Base-by-base conservation (phyloP, 306 rosid species). In the Parietaria judaica region DNA sequence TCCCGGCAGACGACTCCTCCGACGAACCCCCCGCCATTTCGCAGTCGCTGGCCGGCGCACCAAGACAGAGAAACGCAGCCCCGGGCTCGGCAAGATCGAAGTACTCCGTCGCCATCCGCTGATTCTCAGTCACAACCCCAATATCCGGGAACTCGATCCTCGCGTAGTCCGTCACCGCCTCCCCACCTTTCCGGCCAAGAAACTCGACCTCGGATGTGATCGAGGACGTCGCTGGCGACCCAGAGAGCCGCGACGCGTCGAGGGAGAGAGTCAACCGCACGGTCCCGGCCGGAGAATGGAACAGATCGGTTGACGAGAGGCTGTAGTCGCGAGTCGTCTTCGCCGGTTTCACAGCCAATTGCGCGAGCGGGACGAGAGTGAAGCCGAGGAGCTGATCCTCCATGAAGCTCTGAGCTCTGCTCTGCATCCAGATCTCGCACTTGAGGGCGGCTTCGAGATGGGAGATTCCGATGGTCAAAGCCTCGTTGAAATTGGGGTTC, bases 401-500 rank as follows among this genome's bases (percentile, higher is more conserved):
- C 82, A 90, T 58, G 68, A 57, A 85, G 67, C 63, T 87, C 68
- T 90, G 87, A 64, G 81, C 78, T 66, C 95, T 82, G 71, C 97
- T 90, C 56, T 81, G 83, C 97, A 90, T 90, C 96, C 90, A 90
- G 72, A 90, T 83, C 76, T 90, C 97, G 70, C 95, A 90, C 74
- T 90, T 90, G 16, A 90, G 76, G 23, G 84, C 94, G 23, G 94
- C 84, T 60, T 90, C 90, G n/a, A 58, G 73, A 38, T 90, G 97
- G 38, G 88, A 31, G 43, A 90, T 69, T 66, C 77, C 81, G 81
- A 90, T 64, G 68, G 81, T 86, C 78, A 90, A 66, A 61, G 75
- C 84, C 70, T 90, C 86, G 37, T 87, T 80, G 79, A 90, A 90
- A 14, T 74, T 82, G 4, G 97, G 97, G 66, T 87, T 83, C 65